Percentiles rank a stretch among this genome's conserved stretches.
phyloP scores from a whole-genome alignment of 805 yeast genomes.

The Saturnispora serradocipensis region DNA sequence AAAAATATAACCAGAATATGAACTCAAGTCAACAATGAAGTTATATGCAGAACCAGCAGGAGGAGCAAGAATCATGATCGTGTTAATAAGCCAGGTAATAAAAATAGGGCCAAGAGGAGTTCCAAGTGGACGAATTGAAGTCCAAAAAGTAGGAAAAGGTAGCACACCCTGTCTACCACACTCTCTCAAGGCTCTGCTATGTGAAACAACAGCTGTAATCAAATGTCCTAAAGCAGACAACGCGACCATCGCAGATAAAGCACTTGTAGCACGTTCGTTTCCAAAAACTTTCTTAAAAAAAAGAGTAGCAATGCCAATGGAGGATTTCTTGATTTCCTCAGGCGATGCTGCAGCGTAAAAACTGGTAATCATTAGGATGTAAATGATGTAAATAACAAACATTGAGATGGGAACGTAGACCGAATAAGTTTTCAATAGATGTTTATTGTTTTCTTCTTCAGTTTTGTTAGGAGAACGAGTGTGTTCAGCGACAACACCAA shows the following conservation, averaged over 20 bases:
- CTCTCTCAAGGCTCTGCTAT: slow-evolving; percentile 73
- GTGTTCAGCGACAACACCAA: slow-evolving; percentile 28
- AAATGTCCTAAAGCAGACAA: slow-evolving; percentile 77
- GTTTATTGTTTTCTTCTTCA: slow-evolving; percentile 39
- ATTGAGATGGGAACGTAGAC: slow-evolving; percentile 72
- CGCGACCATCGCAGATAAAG: slow-evolving; percentile 73
- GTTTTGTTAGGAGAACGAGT: slow-evolving; percentile 33
- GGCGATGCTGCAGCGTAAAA: slow-evolving; percentile 67
- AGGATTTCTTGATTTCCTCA: slow-evolving; percentile 49
- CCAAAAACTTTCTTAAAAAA: slow-evolving; percentile 71
- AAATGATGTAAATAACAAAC: slow-evolving; percentile 48
- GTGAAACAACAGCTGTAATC: slow-evolving; percentile 69
- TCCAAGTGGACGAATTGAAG: slow-evolving; percentile 61
- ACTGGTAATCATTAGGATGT: slow-evolving; percentile 70
- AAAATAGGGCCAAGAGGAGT: slow-evolving; percentile 66
- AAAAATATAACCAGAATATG: slow-evolving; percentile 74
- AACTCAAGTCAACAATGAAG: slow-evolving; percentile 67
- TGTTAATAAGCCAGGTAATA: slow-evolving; percentile 70
- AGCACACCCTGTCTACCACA: slow-evolving; percentile 75
- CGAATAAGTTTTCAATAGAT: slow-evolving; percentile 42
- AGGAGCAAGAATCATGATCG: slow-evolving; percentile 66
- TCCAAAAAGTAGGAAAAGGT: slow-evolving; percentile 66
- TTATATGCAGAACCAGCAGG: slow-evolving; percentile 87
- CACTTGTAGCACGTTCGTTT: slow-evolving; percentile 44
- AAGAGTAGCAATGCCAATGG: slow-evolving; percentile 65